Percentiles rank a stretch among this genome's conserved stretches.
These are phyloP conservation scores for Fusarium graminum DNA, from an alignment of 2,329 filamentous ascomycete genomes.

Conservation along the genomic window DNA sequence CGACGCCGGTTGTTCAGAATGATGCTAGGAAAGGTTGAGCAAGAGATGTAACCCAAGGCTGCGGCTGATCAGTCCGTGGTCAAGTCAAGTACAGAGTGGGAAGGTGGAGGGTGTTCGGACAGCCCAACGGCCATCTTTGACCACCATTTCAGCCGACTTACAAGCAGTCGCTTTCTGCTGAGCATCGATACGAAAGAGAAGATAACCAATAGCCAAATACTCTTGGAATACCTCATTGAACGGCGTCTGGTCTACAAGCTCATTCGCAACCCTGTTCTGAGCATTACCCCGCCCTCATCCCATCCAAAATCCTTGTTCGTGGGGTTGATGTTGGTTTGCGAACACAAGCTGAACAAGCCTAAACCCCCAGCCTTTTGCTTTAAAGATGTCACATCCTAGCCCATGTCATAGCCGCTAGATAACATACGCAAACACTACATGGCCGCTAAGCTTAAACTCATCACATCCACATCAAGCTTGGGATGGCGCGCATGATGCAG, in stretches of 20 bases:
- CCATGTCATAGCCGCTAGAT: slow-evolving; percentile 3
- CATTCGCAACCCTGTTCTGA: background rate
- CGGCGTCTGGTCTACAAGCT: background rate
- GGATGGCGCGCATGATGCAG: slow-evolving; percentile 6
- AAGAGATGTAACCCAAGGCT: slow-evolving; percentile 6
- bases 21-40: slow-evolving; percentile 4
- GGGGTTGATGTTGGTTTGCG: slow-evolving; percentile 3
- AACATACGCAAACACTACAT: background rate
- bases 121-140: background rate
- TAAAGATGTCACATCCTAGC: slow-evolving; percentile 9
- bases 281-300: slow-evolving; percentile 5
- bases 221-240: background rate
- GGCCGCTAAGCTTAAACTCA: background rate
- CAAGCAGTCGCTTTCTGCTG: background rate
- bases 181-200: background rate
- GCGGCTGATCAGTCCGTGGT: background rate
- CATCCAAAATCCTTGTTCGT: slow-evolving; percentile 3
- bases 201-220: background rate
- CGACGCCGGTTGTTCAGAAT: background rate
- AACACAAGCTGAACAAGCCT: slow-evolving; percentile 8
- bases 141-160: background rate
- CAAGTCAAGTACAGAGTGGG: slow-evolving; percentile 1
- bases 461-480: slow-evolving; percentile 2
- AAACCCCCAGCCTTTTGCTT: background rate
- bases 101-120: background rate